Evolutionary conservation across 441 rosid species (phyloP).

Genomic region (Capsella rubella): DNA sequence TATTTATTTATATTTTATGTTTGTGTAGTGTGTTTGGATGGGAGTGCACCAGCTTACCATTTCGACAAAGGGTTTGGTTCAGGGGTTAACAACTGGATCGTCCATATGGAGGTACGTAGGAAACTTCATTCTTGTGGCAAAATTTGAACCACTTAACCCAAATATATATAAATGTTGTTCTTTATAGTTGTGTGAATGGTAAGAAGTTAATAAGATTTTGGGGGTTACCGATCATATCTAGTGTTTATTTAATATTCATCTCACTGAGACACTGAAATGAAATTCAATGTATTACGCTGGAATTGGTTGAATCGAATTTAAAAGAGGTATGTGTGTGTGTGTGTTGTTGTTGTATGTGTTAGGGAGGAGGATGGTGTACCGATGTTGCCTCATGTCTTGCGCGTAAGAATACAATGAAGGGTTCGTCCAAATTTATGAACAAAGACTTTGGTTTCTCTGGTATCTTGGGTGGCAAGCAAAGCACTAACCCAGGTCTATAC

Average conservation of each 20-base stretch:
- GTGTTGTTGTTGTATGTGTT: neutral
- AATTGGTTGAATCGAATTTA: neutral
- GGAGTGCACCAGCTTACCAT: constrained; percentile 74
- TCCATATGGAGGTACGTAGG: constrained; percentile 59
- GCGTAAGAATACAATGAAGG: constrained; percentile 55
- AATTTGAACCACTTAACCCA: neutral
- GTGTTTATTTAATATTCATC: neutral
- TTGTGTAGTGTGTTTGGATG: constrained; percentile 65
- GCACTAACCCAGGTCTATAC: constrained; percentile 68
- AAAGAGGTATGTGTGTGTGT: neutral
- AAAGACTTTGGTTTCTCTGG: constrained; percentile 74
- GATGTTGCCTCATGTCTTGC: constrained; percentile 46
- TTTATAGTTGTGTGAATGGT: neutral
- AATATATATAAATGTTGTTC: neutral
- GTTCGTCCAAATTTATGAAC: constrained; percentile 64
- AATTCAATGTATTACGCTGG: neutral
- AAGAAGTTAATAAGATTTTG: neutral
- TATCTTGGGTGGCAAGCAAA: constrained; percentile 52
- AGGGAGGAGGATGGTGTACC: constrained; percentile 91
- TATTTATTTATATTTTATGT: neutral
- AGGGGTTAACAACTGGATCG: constrained; percentile 66
- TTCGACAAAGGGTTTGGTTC: constrained; percentile 59
- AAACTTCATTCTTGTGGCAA: neutral
- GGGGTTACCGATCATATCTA: neutral
- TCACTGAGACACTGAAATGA: neutral